These are phyloP conservation scores for Pseudogymnoascus sp. DNA, from an alignment of 2,329 filamentous ascomycete genomes.

Conservation along the genomic window DNA sequence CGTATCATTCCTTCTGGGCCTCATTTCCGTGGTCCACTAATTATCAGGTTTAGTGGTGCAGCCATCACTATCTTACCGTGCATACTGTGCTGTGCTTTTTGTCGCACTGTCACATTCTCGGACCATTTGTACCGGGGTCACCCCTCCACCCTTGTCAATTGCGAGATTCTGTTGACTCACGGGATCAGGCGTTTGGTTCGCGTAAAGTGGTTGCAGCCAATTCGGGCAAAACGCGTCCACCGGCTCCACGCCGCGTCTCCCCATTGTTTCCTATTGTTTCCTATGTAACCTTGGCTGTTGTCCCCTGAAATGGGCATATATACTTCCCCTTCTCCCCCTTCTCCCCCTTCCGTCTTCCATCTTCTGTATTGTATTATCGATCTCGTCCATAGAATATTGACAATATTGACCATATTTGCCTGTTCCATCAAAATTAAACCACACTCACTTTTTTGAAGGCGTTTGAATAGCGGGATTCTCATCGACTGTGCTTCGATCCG, in stretches of 20 bases:
- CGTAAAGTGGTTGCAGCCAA: constrained; percentile 9
- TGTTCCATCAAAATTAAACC: neutral
- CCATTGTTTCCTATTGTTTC: constrained; percentile 12
- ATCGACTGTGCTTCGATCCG: neutral
- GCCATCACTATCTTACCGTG: neutral
- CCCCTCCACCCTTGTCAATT: neutral
- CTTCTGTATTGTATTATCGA: neutral
- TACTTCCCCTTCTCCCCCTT: neutral
- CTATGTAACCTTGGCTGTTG: constrained; percentile 4
- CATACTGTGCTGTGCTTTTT: neutral
- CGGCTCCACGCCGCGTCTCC: constrained; percentile 5
- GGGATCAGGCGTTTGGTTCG: constrained; percentile 11
- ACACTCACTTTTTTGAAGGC: neutral
- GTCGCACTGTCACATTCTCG: neutral
- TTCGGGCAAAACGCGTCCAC: constrained; percentile 10
- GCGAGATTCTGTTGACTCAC: constrained; percentile 6
- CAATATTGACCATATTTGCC: constrained; percentile 6
- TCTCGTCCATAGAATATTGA: neutral
- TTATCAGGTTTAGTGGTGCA: constrained; percentile 1
- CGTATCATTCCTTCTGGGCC: neutral
- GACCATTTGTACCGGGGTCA: neutral
- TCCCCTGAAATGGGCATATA: constrained; percentile 8
- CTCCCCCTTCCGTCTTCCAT: neutral
- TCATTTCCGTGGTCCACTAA: constrained; percentile 8
- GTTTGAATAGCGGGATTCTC: neutral